Base-by-base conservation (phyloP, 192 early-diverging fungal species). In the Backusella morwellensis region DNA sequence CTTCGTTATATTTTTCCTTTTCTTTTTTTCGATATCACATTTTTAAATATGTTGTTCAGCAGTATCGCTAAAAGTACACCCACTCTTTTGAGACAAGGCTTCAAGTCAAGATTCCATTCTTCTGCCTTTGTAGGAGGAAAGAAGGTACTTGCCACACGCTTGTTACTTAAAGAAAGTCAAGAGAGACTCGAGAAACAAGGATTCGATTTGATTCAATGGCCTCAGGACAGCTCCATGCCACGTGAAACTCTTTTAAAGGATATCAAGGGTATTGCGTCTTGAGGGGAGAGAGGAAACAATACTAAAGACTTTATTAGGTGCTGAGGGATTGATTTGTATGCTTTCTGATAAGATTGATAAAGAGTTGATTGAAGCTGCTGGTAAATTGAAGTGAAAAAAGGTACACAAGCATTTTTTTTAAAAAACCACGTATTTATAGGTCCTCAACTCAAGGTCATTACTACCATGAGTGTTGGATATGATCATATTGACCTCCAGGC, bases 391-490 rank as follows among this genome's bases (percentile, higher is more conserved):
- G 32, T 76, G 9, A 40, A 29, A 23, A 73, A 73, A 34, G 26
- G 1, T 44, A 17, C 3, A 19, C n/a, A 17, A 12, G 35, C 11
- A 11, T 38, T 26, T 75, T 38, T 36, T 75, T 40, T 19, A 34
- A 26, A 9, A 32, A 32, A 32, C 32, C 32, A 3, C 32, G 2
- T 32, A 32, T 72, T 76, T 59, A 15, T 47, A 78, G 78, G 91
- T 6, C 84, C 87, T 5, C 83, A 83, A 34, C 86, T 95, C n/a
- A 90, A 90, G 67, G 89, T 91, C 0, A 82, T 97, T 0, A 93
- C 94, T 0, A 96, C 95, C 1, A 83, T 93, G 77, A 91, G 88
- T 35, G 94, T 95, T 34, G 95, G 95, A 19, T 93, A 90, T 80
- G 94, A 97, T 77, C 95, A 97, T 74, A 87, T 95, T 12, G 90